phyloP scores from a whole-genome alignment of 2,329 filamentous ascomycete species.

The Scorias spongiosa region DNA sequence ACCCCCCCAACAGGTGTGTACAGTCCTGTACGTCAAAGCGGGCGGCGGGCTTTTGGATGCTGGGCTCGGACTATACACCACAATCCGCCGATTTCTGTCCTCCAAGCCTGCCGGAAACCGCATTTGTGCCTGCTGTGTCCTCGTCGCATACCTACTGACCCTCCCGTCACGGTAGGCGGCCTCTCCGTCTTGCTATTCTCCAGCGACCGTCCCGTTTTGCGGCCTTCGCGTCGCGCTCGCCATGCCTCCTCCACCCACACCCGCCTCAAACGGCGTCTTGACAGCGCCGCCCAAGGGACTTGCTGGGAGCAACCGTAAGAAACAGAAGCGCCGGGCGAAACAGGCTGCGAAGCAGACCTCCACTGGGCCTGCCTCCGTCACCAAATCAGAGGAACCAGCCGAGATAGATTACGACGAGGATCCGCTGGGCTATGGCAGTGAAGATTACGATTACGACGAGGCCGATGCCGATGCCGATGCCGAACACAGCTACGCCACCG shows the following conservation, averaged over 20 bases:
- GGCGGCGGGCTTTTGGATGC: background rate
- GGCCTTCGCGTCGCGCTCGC: conserved; percentile 7
- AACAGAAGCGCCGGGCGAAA: conserved; percentile 84
- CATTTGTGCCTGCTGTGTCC: background rate
- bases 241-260: conserved; percentile 13
- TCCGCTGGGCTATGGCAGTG: conserved; percentile 26
- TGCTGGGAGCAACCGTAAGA: conserved; percentile 66
- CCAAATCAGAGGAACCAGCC: conserved; percentile 15
- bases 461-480: conserved; percentile 10
- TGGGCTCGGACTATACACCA: background rate
- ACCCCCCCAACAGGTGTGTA: too few species aligned
- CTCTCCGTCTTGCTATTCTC: background rate
- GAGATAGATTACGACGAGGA: conserved; percentile 28
- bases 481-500: conserved; percentile 15
- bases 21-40: background rate
- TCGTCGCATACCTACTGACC: background rate
- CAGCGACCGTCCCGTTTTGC: background rate
- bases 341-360: conserved; percentile 47
- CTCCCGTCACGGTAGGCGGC: background rate
- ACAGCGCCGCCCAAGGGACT: conserved; percentile 16
- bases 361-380: conserved; percentile 5
- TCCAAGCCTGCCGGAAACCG: background rate
- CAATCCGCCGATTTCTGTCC: background rate
- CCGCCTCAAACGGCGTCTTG: conserved; percentile 24
- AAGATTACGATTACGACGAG: conserved; percentile 19